These are phyloP conservation scores for Penstemon barbatus DNA, from an alignment of 257 asterid genomes.

Conservation along the genomic window DNA sequence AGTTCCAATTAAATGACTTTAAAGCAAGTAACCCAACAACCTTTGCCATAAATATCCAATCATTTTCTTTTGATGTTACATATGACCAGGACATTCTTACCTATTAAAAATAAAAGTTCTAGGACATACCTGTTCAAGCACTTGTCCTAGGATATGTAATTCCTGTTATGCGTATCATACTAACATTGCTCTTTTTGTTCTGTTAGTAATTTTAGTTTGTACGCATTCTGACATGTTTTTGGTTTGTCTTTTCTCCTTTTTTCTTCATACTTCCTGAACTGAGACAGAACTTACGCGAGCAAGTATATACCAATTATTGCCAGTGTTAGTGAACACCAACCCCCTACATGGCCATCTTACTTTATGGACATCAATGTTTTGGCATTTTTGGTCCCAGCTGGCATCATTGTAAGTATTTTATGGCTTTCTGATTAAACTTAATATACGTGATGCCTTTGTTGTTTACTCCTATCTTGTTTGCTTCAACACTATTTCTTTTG, in stretches of 20 bases:
- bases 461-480: slow-evolving; percentile 10
- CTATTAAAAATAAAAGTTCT: neutral
- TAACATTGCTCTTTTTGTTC: slow-evolving; percentile 14
- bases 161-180: slow-evolving; percentile 5
- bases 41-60: neutral
- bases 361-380: slow-evolving; percentile 95
- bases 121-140: neutral
- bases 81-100: neutral
- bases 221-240: slow-evolving; percentile 29
- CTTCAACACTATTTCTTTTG: slow-evolving; percentile 21
- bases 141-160: slow-evolving; percentile 10
- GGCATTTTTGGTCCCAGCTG: slow-evolving; percentile 99
- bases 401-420: slow-evolving; percentile 74
- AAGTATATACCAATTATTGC: slow-evolving; percentile 99
- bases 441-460: slow-evolving; percentile 6
- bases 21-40: neutral
- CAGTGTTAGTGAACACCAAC: slow-evolving; percentile 98
- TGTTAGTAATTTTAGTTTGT: slow-evolving; percentile 2
- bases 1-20: slow-evolving; percentile 14
- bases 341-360: slow-evolving; percentile 99
- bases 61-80: neutral
- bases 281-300: slow-evolving; percentile 96
- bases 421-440: slow-evolving; percentile 13
- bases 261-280: slow-evolving; percentile 27
- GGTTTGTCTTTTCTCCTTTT: slow-evolving; percentile 4